Evolutionary conservation across 495 filamentous ascomycete genomes (phyloP), one percentile per base, ranked within the genome.

Genomic region (Annulohypoxylon maeteangense): DNA sequence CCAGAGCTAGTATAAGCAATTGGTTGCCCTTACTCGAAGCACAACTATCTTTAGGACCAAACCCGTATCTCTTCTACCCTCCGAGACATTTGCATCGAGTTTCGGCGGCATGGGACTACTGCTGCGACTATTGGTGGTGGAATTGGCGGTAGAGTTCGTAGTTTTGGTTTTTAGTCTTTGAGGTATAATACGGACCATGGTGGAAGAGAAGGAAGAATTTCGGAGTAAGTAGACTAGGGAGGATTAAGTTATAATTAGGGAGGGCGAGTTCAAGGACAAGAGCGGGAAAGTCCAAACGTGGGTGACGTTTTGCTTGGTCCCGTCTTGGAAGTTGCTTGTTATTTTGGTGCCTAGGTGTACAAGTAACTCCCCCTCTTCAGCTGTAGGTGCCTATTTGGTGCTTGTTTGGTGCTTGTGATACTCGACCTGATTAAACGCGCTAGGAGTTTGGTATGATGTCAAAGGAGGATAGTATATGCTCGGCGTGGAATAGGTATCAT

Each of bases 101-200:
- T 84, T 84, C 54, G 50, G 74, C 31, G 73, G 47, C 80, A 85
- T 80, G 68, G 81, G 82, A 65, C 81, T 85, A 18, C 68, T 70
- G 61, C 70, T 82, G 32, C 82, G 78, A 57, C 79, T 84, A 58
- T 80, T 80, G 54, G 68, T 36, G 50, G 67, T 70, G 25, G 83
- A 81, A 75, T 81, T 87, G 50, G 88, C 85, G 80, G 85, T 89
- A 16, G 87, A 81, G 74, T 79, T 86, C 70, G 85, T 82, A 71
- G 89, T 90, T 72, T 84, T 83, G 73, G 86, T 85, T 81, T 90
- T 92, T 42, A 93, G 83, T 48, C 91, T 90, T 78, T 85, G 88
- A 67, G 91, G 91, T 38, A 93, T 85, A 72, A 92, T 85, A 78
- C 90, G 91, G 72, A 92, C 90, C 90, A 93, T 94, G 80, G 67